phyloP scores from a whole-genome alignment of 2,329 filamentous ascomycete genomes.

The Talaromyces sp. region DNA sequence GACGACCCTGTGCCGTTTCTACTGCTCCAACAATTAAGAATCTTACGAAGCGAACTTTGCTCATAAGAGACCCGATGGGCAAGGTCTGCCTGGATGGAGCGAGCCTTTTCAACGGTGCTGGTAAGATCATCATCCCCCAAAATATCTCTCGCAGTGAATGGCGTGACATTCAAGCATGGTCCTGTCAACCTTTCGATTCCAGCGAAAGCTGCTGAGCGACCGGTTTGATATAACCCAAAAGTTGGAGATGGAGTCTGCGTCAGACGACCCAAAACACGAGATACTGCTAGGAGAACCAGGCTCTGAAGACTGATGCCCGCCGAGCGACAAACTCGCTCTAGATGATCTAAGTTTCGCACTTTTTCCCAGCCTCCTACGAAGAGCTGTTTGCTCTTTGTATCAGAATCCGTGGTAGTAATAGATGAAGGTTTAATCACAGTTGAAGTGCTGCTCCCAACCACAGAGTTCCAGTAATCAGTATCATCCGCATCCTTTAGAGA shows the following conservation, averaged over 20 bases:
- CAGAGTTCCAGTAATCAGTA: slow-evolving; percentile 21
- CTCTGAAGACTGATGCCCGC: slow-evolving; percentile 22
- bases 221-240: slow-evolving; percentile 29
- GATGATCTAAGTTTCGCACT: slow-evolving; percentile 18
- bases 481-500: slow-evolving; percentile 16
- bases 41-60: slow-evolving; percentile 23
- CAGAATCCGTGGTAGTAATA: background rate
- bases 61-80: slow-evolving; percentile 25
- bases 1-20: background rate
- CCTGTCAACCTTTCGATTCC: slow-evolving; percentile 22
- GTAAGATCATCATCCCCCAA: background rate
- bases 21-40: slow-evolving; percentile 16
- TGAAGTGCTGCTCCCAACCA: slow-evolving; percentile 12
- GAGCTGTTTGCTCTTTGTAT: slow-evolving; percentile 11
- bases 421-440: slow-evolving; percentile 16
- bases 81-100: slow-evolving; percentile 19
- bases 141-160: slow-evolving; percentile 19
- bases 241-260: slow-evolving; percentile 19
- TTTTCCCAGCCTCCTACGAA: slow-evolving; percentile 22
- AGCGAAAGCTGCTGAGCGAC: slow-evolving; percentile 24
- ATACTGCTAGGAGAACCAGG: slow-evolving; percentile 25
- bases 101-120: slow-evolving; percentile 13
- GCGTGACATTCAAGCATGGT: slow-evolving; percentile 29
- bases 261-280: slow-evolving; percentile 20
- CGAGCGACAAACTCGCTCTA: slow-evolving; percentile 19